Base-by-base conservation (phyloP, 225 moss, liverwort and hornwort species). In the Lunularia cruciata region DNA sequence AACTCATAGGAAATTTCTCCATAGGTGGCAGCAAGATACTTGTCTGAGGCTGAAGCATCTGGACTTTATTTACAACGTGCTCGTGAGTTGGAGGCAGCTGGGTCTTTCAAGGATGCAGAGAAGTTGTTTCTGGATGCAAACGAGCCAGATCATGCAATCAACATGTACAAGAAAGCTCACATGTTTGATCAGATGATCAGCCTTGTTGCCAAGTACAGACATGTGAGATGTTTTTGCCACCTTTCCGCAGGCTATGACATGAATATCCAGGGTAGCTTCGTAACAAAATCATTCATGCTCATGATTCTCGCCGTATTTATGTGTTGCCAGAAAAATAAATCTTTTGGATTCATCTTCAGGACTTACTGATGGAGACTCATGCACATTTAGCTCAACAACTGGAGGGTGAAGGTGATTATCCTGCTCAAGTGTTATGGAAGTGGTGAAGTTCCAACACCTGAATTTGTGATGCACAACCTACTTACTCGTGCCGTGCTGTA, bases 151-250 rank as follows among this genome's bases (percentile, higher is more conserved):
- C 86, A 86, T 68, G 96, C 92, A 49, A 91, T 98, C 65, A 80
- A 83, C n/a, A 98, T 98, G 96, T 98, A 92, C 81, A 90, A 75
- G 60, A 91, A 89, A 84, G 86, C 89, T 57, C 85, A 85, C 36
- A 83, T 84, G 72, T 92, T 86, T 64, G 90, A 89, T 72, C 73
- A 92, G 46, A 90, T 92, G 86, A 84, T 91, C 63, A 76, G 83
- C 43, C 89, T 98, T 51, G 90, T 92, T 47, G 80, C 85, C 65
- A 92, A 89, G 69, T 82, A 89, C 75, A 89, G 86, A 59, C 77
- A 72, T 83, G 96, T 98, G 59, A 16, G 72, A 46, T 51, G 33
- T 20, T 20, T 18, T 49, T 49, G 1, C 49, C n/a, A n/a, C 5
- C 49, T 1, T 20, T 4, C 20, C 16, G 40, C 13, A 6, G 40